phyloP scores from a whole-genome alignment of 2,329 filamentous ascomycete genomes.

The Byssochlamys sp. region DNA sequence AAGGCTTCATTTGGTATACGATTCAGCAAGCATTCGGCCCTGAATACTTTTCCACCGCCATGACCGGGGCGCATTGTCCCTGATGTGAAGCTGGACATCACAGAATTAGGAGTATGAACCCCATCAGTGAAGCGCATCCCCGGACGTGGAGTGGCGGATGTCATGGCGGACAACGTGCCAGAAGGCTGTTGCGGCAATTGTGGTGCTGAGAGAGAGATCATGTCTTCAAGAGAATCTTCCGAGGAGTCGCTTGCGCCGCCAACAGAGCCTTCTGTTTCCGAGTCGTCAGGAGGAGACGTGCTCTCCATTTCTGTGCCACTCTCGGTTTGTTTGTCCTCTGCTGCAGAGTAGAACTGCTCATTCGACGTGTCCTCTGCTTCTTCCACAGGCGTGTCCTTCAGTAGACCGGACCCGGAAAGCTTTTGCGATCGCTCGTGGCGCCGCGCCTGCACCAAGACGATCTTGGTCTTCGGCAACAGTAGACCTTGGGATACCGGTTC shows the following conservation, averaged over 20 bases:
- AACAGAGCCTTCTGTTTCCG: conserved; percentile 46
- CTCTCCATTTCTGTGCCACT: conserved; percentile 41
- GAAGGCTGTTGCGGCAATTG: conserved; percentile 66
- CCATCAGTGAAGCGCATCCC: conserved; percentile 62
- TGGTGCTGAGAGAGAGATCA: conserved; percentile 80
- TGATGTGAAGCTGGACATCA: conserved; percentile 79
- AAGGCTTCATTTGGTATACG: conserved; percentile 67
- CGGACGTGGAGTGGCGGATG: conserved; percentile 71
- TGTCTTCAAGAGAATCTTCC: conserved; percentile 83
- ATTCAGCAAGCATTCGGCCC: conserved; percentile 65
- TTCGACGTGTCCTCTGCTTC: conserved; percentile 73
- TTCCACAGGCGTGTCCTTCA: conserved; percentile 51
- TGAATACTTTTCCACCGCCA: conserved; percentile 70
- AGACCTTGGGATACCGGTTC: conserved; percentile 88
- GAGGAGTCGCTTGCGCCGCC: conserved; percentile 64
- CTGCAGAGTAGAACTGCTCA: conserved; percentile 85
- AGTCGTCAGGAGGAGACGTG: conserved; percentile 50
- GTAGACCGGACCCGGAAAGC: conserved; percentile 41
- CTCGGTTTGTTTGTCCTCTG: conserved; percentile 57
- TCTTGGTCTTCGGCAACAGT: conserved; percentile 65
- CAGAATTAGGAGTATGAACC: conserved; percentile 71
- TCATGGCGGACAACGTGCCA: conserved; percentile 69
- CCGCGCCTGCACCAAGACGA: conserved; percentile 59
- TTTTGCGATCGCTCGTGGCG: conserved; percentile 37
- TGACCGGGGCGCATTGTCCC: conserved; percentile 68